Evolutionary conservation across 306 rosid genomes (phyloP), one percentile per base, ranked within the genome.

Genomic region (Cucumis melo): DNA sequence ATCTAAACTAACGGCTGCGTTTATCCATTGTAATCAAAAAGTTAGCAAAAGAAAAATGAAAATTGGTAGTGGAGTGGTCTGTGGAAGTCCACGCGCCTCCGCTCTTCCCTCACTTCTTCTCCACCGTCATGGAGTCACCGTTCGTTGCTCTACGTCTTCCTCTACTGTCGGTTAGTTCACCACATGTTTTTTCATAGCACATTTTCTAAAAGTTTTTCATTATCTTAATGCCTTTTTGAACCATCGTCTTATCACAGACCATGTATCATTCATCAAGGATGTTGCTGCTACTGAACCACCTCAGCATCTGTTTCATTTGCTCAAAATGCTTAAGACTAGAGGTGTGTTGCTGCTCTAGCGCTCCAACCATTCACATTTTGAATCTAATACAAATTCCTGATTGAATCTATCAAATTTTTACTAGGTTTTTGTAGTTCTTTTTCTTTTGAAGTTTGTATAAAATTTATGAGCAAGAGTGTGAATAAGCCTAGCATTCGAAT

Each of bases 271-370:
- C 83, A 83, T 93, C 48, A 93, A 93, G 84, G 98, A 87, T 54
- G 87, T 93, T 7, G 97, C 98, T 41, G 85, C 82, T 32, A 81
- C 88, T 84, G 83, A 87, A 78, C 90, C 97, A 36, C 97, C 98
- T 36, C 85, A 85, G 84, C 92, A 91, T 87, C 85, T 93, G 82
- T 70, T 86, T 17, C 88, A 88, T 44, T 83, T 93, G 75, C 59
- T 93, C 17, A 83, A 61, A 77, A 84, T 88, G 83, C 85, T 93
- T 80, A 90, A 90, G 81, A 82, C 86, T 23, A 91, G 85, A 88
- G 98, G 98, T 90, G 78, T 67, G 86, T 70, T 74, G 62, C 65
- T 77, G 78, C 66, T 74, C 70, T 15, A 51, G 23, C 54, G 70
- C 58, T 77, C 58, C 34, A 76, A 21, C 48, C 38, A 55, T 82